These are phyloP conservation scores for Breviolum minutum DNA, from an alignment of 73 alveolate genomes.

Conservation along the genomic window DNA sequence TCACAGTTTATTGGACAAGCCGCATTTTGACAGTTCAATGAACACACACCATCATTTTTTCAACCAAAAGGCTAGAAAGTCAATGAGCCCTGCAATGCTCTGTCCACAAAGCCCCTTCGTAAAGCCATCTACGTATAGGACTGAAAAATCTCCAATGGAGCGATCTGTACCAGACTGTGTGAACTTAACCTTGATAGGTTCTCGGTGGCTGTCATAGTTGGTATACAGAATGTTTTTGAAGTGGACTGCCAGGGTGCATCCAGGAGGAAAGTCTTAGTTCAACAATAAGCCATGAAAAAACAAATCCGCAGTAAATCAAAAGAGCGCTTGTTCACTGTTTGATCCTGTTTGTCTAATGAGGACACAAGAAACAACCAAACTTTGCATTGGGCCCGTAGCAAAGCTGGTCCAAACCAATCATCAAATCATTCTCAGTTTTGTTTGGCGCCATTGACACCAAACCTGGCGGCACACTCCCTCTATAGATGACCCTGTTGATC, in stretches of 20 bases:
- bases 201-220: not conserved
- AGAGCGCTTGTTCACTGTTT: too few species aligned
- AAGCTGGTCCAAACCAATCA: not conserved
- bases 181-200: slow-evolving; percentile 14
- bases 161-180: not conserved
- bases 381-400: not conserved
- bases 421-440: not conserved
- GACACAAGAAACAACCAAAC: not conserved
- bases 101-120: slow-evolving; percentile 7
- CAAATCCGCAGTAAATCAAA: too few species aligned
- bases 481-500: not conserved
- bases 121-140: slow-evolving; percentile 6
- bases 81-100: not conserved
- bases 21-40: too few species aligned
- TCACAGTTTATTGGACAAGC: not conserved
- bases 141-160: not conserved
- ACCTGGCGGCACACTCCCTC: not conserved
- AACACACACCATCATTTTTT: too few species aligned
- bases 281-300: too few species aligned
- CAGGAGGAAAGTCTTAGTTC: not conserved
- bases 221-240: not conserved
- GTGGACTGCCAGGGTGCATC: not conserved
- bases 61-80: not conserved
- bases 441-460: not conserved
- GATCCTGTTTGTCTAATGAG: not conserved